A percentile compares a stretch with the other conserved stretches of the same genome.
Conservation (phyloP, 352 stramenopile genomes). For the Pythium brachiatum region DNA sequence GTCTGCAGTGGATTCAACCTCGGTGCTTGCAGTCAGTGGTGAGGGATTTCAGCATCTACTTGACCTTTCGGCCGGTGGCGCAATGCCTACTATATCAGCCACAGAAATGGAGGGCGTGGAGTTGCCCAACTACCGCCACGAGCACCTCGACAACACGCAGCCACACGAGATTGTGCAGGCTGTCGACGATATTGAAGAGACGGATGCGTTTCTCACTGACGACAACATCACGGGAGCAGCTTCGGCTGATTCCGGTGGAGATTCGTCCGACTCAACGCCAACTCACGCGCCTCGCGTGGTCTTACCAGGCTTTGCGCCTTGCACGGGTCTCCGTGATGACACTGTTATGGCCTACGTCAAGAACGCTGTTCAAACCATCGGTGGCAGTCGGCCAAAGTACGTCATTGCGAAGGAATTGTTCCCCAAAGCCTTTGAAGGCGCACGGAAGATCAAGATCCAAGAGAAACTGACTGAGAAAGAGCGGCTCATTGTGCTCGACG, state of each 20-base stretch:
- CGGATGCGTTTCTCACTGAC: conserved; percentile 19
- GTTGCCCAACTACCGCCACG: conserved; percentile 2
- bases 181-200: conserved; percentile 1
- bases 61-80: neutral
- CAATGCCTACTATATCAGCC: neutral
- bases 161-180: neutral
- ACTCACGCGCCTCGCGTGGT: conserved; percentile 5
- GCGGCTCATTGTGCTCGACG: conserved; percentile 59
- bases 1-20: neutral
- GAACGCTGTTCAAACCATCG: conserved; percentile 63
- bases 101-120: conserved; percentile 7
- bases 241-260: conserved; percentile 1
- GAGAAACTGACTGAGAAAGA: conserved; percentile 53
- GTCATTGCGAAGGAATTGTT: conserved; percentile 81
- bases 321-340: conserved; percentile 58
- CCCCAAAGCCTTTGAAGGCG: conserved; percentile 50
- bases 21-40: neutral
- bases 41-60: conserved; percentile 3
- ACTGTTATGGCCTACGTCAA: conserved; percentile 63
- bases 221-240: conserved; percentile 12
- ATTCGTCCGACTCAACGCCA: neutral
- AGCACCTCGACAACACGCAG: neutral
- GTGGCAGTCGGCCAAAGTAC: conserved; percentile 73
- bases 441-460: conserved; percentile 61
- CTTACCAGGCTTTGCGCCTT: conserved; percentile 44